Evolutionary conservation across 495 filamentous ascomycete species (phyloP).

Genomic region (Amphirosellinia nigrospora): DNA sequence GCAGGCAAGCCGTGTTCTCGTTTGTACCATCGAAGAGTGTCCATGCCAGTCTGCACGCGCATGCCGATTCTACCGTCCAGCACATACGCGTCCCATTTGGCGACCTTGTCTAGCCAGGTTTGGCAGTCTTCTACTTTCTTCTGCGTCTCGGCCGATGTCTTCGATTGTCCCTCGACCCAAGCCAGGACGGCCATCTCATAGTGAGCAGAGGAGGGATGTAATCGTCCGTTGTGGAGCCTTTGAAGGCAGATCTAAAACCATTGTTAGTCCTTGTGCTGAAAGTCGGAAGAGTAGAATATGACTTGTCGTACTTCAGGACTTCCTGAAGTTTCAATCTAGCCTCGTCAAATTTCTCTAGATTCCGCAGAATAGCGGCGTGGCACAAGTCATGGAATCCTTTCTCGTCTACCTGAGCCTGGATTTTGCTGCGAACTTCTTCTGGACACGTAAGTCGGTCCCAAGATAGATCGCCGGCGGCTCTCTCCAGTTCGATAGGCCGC

Average conservation of each 20-base stretch:
- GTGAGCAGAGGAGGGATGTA: conserved; percentile 81
- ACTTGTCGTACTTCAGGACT: conserved; percentile 67
- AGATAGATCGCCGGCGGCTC: conserved; percentile 64
- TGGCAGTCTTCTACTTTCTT: conserved; percentile 66
- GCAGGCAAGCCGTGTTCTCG: conserved; percentile 46
- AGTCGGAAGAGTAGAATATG: not conserved
- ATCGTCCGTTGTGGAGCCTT: conserved; percentile 75
- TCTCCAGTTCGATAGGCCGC: conserved; percentile 66
- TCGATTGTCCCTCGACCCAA: conserved; percentile 65
- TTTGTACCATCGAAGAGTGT: conserved; percentile 76
- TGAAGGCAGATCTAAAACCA: conserved; percentile 63
- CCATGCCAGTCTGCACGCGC: conserved; percentile 79
- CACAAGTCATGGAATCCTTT: conserved; percentile 70
- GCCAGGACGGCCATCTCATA: conserved; percentile 88
- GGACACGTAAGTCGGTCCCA: conserved; percentile 66
- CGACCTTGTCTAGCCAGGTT: conserved; percentile 76
- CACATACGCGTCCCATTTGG: conserved; percentile 83
- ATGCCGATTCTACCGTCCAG: conserved; percentile 86
- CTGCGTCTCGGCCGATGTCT: conserved; percentile 27
- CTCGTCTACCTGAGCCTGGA: conserved; percentile 77
- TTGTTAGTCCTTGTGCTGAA: not conserved
- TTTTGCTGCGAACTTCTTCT: conserved; percentile 62
- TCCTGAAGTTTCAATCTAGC: conserved; percentile 69
- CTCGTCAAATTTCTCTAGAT: conserved; percentile 63
- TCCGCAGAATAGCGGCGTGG: conserved; percentile 69